Percentiles rank a stretch among this genome's conserved stretches.
phyloP scores from a whole-genome alignment of 768 basidiomycete genomes.

The Tricholoma bakamatsutake region DNA sequence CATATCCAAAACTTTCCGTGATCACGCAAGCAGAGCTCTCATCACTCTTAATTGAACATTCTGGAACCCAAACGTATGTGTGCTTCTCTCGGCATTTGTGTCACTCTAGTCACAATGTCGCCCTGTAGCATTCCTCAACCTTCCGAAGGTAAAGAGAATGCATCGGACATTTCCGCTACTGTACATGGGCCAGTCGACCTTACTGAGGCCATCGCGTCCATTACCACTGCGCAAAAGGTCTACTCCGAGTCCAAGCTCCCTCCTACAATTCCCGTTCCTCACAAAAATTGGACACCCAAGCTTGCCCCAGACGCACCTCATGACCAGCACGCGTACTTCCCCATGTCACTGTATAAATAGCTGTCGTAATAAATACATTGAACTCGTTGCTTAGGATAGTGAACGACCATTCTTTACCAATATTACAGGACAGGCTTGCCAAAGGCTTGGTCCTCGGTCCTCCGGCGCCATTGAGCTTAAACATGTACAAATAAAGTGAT shows the following conservation, averaged over 20 bases:
- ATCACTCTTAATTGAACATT: slow-evolving; percentile 74
- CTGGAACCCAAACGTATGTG: slow-evolving; percentile 58
- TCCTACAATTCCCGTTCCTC: slow-evolving; percentile 61
- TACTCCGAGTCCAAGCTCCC: slow-evolving; percentile 66
- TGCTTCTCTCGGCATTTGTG: not conserved
- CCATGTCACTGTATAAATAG: slow-evolving; percentile 65
- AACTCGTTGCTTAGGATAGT: too few relatives aligned
- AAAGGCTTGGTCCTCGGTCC: not conserved
- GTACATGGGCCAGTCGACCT: slow-evolving; percentile 50
- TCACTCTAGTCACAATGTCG: not conserved
- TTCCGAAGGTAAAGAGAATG: slow-evolving; percentile 26
- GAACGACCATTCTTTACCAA: too few relatives aligned
- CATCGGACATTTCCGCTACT: slow-evolving; percentile 37
- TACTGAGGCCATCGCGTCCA: slow-evolving; percentile 63
- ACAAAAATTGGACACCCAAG: slow-evolving; percentile 71
- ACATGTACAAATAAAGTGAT: slow-evolving; percentile 39
- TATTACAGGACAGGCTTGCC: too few relatives aligned
- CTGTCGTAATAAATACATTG: not conserved
- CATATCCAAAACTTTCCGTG: slow-evolving; percentile 88
- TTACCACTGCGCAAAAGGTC: slow-evolving; percentile 49
- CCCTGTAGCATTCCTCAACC: slow-evolving; percentile 49
- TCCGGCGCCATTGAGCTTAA: slow-evolving; percentile 21
- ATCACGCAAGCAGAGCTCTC: slow-evolving; percentile 83
- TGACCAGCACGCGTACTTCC: slow-evolving; percentile 76
- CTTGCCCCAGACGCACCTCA: slow-evolving; percentile 77